Conservation (phyloP, 1,284 basidiomycete species). For the Moniliophthora roreri region DNA sequence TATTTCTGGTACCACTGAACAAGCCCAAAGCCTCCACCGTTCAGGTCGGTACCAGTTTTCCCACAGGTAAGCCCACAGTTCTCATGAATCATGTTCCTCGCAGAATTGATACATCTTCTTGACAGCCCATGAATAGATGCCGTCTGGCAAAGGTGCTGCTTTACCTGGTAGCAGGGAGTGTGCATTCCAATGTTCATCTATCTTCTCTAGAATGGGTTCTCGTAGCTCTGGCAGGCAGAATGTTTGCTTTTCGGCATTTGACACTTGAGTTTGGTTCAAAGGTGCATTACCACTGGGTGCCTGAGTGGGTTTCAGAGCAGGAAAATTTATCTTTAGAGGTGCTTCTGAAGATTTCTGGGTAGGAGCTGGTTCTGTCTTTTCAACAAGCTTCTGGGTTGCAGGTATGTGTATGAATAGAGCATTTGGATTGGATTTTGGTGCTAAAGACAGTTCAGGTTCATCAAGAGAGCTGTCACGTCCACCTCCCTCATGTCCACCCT, state of each 20-base stretch:
- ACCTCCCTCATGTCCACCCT: not conserved
- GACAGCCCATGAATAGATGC: slow-evolving; percentile 28
- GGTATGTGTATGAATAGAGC: not conserved
- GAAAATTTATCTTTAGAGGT: not conserved
- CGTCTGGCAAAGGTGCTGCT: slow-evolving; percentile 19
- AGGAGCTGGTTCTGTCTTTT: not conserved
- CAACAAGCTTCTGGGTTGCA: not conserved
- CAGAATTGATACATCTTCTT: slow-evolving; percentile 28
- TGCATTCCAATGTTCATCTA: slow-evolving; percentile 25
- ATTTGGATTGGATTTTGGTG: not conserved
- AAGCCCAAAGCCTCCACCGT: slow-evolving; percentile 24
- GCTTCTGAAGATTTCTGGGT: not conserved
- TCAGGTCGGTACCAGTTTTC: slow-evolving; percentile 25
- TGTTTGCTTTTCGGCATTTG: not conserved
- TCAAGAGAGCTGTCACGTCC: not conserved
- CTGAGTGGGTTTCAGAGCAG: not conserved
- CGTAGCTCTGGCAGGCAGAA: slow-evolving; percentile 16
- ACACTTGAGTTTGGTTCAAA: no score
- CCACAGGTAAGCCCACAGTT: slow-evolving; percentile 31
- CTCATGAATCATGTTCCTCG: slow-evolving; percentile 22
- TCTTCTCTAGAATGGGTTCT: slow-evolving; percentile 20
- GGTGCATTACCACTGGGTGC: not conserved
- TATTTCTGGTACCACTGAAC: slow-evolving; percentile 7
- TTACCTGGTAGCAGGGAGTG: slow-evolving; percentile 31
- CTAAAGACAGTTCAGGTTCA: not conserved